Percentiles rank a stretch among this genome's conserved stretches.
Conservation (phyloP, 2,329 filamentous ascomycete species). For the Harringtonia lauricola region DNA sequence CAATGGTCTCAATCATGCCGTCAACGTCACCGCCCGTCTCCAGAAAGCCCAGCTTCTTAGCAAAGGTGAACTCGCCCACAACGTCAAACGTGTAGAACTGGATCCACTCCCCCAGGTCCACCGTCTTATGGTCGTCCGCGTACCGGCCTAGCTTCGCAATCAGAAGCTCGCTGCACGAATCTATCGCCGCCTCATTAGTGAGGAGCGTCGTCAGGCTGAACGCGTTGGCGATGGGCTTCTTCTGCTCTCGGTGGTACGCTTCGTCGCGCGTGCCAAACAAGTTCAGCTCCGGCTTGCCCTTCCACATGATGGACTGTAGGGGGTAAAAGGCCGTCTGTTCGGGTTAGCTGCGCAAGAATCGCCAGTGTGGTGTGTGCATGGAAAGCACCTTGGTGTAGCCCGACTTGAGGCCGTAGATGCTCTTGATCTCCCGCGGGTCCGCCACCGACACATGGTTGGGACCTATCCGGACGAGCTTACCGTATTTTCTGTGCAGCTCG, state of each 20-base stretch:
- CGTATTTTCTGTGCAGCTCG: background rate
- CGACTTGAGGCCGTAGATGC: background rate
- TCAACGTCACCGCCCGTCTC: constrained; percentile 10
- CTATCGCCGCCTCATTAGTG: constrained; percentile 2
- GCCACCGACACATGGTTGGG: constrained; percentile 1
- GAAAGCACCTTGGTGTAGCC: constrained; percentile 1
- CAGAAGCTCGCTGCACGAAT: too few species aligned
- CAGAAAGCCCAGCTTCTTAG: constrained; percentile 1
- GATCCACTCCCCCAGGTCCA: background rate
- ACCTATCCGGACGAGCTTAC: background rate
- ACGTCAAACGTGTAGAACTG: constrained; percentile 3
- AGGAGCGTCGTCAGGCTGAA: constrained; percentile 2
- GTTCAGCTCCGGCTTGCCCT: too few species aligned
- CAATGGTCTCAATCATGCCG: constrained; percentile 10
- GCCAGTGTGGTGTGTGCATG: too few species aligned
- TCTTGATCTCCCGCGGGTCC: background rate
- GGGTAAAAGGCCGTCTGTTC: too few species aligned
- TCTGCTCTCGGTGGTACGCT: background rate
- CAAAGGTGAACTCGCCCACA: constrained; percentile 1
- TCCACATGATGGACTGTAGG: too few species aligned
- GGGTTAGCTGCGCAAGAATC: too few species aligned
- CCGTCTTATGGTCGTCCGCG: too few species aligned
- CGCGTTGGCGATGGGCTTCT: background rate
- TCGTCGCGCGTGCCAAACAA: too few species aligned
- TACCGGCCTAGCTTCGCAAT: too few species aligned